These are phyloP conservation scores for Ophiostoma populinum DNA, from an alignment of 2,329 filamentous ascomycete species.

Conservation along the genomic window DNA sequence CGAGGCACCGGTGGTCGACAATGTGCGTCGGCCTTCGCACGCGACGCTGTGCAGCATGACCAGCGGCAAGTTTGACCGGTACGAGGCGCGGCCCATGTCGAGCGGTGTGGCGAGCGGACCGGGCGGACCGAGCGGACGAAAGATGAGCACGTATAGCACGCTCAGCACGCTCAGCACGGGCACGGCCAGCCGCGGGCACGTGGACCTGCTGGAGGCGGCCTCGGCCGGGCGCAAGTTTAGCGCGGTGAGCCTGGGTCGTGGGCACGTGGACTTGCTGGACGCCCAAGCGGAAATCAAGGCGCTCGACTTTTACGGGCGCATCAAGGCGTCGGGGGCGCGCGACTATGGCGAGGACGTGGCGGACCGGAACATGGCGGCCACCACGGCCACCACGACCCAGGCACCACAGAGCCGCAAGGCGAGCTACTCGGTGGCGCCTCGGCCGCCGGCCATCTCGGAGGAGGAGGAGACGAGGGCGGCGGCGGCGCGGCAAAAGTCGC, in stretches of 20 bases:
- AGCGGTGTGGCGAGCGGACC: too few relatives aligned
- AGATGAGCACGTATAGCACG: not conserved
- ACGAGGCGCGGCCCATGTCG: too few relatives aligned
- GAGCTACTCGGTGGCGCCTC: not conserved
- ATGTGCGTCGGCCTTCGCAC: too few relatives aligned
- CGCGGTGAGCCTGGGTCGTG: not conserved
- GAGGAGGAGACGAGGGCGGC: not conserved
- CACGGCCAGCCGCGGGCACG: not conserved
- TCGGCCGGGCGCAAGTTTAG: not conserved
- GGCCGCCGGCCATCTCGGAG: not conserved
- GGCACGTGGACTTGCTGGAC: slow-evolving; percentile 37
- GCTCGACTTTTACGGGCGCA: slow-evolving; percentile 28
- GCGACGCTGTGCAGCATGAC: not conserved
- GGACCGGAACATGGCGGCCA: slow-evolving; percentile 36
- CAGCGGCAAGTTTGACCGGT: not conserved
- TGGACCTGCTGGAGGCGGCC: not conserved
- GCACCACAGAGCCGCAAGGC: too few relatives aligned
- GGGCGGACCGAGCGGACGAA: not conserved
- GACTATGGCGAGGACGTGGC: slow-evolving; percentile 50
- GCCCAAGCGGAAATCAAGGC: slow-evolving; percentile 35
- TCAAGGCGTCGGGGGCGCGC: slow-evolving; percentile 31
- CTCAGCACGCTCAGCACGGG: not conserved
- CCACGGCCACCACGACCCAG: not conserved
- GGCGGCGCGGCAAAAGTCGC: too few relatives aligned
- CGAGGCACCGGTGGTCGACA: too few relatives aligned